Conservation (phyloP, 768 basidiomycete genomes). For the Boletus rex-veris region DNA sequence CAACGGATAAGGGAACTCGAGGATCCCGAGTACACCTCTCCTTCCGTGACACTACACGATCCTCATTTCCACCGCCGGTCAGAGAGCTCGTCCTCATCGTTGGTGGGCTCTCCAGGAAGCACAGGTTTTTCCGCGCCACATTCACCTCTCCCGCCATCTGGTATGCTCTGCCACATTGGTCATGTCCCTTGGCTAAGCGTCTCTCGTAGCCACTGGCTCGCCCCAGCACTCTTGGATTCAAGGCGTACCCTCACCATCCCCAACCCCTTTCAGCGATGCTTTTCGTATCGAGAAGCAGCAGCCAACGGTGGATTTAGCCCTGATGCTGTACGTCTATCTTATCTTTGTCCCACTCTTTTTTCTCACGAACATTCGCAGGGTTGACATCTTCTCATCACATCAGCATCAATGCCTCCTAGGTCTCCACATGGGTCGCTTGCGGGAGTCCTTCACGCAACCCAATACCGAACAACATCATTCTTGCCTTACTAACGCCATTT, state of each 20-base stretch:
- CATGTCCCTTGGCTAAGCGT: slow-evolving; percentile 3
- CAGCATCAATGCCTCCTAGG: slow-evolving; percentile 72
- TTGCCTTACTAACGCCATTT: slow-evolving; percentile 75
- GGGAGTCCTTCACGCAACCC: slow-evolving; percentile 56
- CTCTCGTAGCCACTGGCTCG: slow-evolving; percentile 41
- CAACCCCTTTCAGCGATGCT: slow-evolving; percentile 51
- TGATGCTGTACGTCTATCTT: slow-evolving; percentile 53
- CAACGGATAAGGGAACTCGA: slow-evolving; percentile 70
- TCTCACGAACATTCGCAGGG: slow-evolving; percentile 36
- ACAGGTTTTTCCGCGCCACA: slow-evolving; percentile 51
- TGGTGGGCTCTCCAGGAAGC: slow-evolving; percentile 48
- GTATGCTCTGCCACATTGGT: slow-evolving; percentile 28
- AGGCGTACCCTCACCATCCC: slow-evolving; percentile 49
- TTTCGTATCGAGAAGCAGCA: slow-evolving; percentile 41
- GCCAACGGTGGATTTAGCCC: slow-evolving; percentile 57
- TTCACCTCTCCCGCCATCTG: slow-evolving; percentile 56
- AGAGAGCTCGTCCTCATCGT: slow-evolving; percentile 53
- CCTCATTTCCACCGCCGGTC: slow-evolving; percentile 46
- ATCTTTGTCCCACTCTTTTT: slow-evolving; percentile 3
- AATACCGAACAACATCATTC: slow-evolving; percentile 66
- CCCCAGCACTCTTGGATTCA: slow-evolving; percentile 52
- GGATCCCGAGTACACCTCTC: slow-evolving; percentile 66
- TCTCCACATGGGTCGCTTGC: slow-evolving; percentile 61
- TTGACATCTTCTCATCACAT: slow-evolving; percentile 75
- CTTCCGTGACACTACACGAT: slow-evolving; percentile 68